These are phyloP conservation scores for Boehmeria nivea DNA, from an alignment of 306 rosid species.

Conservation along the genomic window DNA sequence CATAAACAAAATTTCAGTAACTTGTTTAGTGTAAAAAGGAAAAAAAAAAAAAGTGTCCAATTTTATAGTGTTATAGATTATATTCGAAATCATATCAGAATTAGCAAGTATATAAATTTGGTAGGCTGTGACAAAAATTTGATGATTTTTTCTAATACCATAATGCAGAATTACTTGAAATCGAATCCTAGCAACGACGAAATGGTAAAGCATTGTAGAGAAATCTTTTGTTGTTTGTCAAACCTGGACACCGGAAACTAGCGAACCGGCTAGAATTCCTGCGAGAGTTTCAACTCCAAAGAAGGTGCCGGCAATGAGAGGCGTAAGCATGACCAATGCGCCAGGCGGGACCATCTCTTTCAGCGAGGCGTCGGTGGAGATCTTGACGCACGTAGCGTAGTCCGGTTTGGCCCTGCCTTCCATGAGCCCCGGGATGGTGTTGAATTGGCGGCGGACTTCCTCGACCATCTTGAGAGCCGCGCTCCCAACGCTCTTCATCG, in stretches of 20 bases:
- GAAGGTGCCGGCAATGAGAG: constrained; percentile 62
- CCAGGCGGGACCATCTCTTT: constrained; percentile 74
- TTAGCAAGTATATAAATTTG: too few relatives aligned
- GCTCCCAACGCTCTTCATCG: constrained; percentile 68
- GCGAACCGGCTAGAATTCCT: constrained; percentile 67
- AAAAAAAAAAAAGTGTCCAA: too few relatives aligned
- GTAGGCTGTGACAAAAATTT: too few relatives aligned
- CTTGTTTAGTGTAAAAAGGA: too few relatives aligned
- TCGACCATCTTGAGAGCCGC: constrained; percentile 81
- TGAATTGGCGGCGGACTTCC: constrained; percentile 64
- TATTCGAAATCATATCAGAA: too few relatives aligned
- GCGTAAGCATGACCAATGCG: constrained; percentile 58
- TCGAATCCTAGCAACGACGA: too few relatives aligned
- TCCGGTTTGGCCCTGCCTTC: constrained; percentile 64
- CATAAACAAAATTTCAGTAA: too few relatives aligned
- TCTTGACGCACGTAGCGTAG: constrained; percentile 63
- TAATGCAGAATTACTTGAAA: too few relatives aligned
- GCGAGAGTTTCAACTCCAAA: constrained; percentile 71
- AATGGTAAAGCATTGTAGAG: too few relatives aligned
- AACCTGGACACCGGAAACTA: constrained; percentile 79
- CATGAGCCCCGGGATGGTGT: constrained; percentile 45
- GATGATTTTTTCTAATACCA: too few relatives aligned
- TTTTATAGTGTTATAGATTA: too few relatives aligned
- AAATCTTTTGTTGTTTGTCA: too few relatives aligned
- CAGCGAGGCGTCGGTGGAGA: constrained; percentile 65